phyloP scores from a whole-genome alignment of 2,329 filamentous ascomycete species.

The Colletotrichum spinosum region DNA sequence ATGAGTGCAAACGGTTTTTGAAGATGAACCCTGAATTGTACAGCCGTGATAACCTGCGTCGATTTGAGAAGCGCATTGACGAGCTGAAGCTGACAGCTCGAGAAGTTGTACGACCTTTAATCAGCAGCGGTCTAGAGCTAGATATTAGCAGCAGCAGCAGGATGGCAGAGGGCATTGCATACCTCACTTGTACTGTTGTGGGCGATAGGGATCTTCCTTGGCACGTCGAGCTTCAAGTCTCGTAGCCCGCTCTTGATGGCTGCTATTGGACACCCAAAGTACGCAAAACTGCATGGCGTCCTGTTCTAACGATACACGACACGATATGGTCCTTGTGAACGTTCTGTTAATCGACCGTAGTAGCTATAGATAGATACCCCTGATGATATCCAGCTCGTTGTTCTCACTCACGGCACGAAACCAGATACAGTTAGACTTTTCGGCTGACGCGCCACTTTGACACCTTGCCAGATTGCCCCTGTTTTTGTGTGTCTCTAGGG shows the following conservation, averaged over 20 bases:
- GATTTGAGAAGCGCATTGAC: constrained; percentile 88
- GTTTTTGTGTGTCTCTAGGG: too few relatives aligned
- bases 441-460: too few relatives aligned
- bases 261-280: too few relatives aligned
- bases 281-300: too few relatives aligned
- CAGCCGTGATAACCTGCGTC: constrained; percentile 83
- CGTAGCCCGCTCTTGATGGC: neutral
- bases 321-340: neutral
- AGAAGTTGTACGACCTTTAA: constrained; percentile 85
- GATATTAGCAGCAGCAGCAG: constrained; percentile 67
- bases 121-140: constrained; percentile 86
- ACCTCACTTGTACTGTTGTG: constrained; percentile 64
- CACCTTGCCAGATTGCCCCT: too few relatives aligned
- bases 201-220: constrained; percentile 64
- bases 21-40: constrained; percentile 87
- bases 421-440: too few relatives aligned
- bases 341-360: too few relatives aligned
- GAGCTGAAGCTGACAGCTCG: constrained; percentile 87
- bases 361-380: too few relatives aligned
- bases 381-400: too few relatives aligned
- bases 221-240: constrained; percentile 50
- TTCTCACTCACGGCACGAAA: too few relatives aligned
- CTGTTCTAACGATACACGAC: constrained; percentile 27
- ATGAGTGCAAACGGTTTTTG: constrained; percentile 91
- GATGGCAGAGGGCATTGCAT: constrained; percentile 57